Evolutionary conservation across 176 grass and related monocot species (phyloP).

Genomic region (Rhipidocladum racemiflorum): DNA sequence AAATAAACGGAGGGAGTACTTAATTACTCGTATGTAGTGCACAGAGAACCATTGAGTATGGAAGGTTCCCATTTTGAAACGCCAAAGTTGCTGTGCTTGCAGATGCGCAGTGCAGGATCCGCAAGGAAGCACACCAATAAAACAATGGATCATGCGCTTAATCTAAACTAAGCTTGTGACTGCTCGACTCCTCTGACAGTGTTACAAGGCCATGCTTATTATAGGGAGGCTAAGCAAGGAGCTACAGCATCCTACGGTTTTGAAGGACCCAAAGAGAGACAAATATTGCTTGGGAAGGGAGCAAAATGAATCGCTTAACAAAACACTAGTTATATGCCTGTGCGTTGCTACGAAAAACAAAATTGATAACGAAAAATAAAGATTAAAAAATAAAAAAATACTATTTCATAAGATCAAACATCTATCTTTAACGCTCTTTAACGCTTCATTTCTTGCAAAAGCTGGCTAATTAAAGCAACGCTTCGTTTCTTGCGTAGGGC

Average conservation of each 20-base stretch:
- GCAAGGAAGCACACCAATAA: neutral
- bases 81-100: neutral
- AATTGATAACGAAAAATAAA: too few relatives aligned
- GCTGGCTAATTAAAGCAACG: too few relatives aligned
- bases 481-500: too few relatives aligned
- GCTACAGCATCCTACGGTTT: conserved; percentile 10
- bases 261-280: conserved; percentile 47
- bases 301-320: neutral
- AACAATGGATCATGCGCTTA: neutral
- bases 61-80: conserved; percentile 40
- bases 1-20: too few relatives aligned
- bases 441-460: too few relatives aligned
- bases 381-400: too few relatives aligned
- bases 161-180: neutral
- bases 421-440: too few relatives aligned
- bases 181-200: neutral
- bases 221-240: neutral
- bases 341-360: too few relatives aligned
- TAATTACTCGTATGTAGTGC: neutral
- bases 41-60: neutral
- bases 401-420: too few relatives aligned
- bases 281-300: conserved; percentile 24
- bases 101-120: neutral
- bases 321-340: too few relatives aligned
- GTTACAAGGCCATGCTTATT: neutral